Base-by-base conservation (phyloP, 2,329 filamentous ascomycete species). In the Seiridium unicorne region DNA sequence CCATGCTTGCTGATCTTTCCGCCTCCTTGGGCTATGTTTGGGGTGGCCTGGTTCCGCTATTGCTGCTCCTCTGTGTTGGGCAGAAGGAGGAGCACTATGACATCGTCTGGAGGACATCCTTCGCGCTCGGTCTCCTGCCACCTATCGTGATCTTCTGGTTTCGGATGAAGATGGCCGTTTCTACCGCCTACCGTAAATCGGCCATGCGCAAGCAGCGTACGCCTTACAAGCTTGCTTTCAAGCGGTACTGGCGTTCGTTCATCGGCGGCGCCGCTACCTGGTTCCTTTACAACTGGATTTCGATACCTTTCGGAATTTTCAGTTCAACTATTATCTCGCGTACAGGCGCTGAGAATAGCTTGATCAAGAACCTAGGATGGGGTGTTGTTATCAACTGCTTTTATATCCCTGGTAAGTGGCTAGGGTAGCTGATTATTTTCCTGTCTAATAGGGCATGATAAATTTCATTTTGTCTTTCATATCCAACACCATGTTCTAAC, bases 261-360 rank as follows among this genome's bases (percentile, higher is more conserved):
- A 66, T 84, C 3, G 82, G 82, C 11, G 76, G 77, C 5, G 76
- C 80, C 2, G 62, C 76, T 1, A 76, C 78, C 8, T 84, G 82
- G 81, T 84, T 84, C 66, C 68, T 77, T 34, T 79, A 85, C 67
- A 81, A 86, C 66, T 86, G 79, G 67, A 79, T 85, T 46, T 79
- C 79, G 0, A 81, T 82, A 57, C 82, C 83, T 0, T 84, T 84
- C 62, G 81, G 81, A 7, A 76, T 85, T 35, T 85, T 85, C 68
- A 79, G 77, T 59, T 80, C 80, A 0, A 83, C 81, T 31, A 84
- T 85, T 60, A 77, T 83, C 55, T 69, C 70, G 3, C 71, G 76
- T 32, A 69, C 78, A 35, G 78, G 78, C 35, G 65, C 76, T 0
- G 69, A 73, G 11, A 73, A 78, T 40, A 77, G 73, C n/a, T 68